These are phyloP conservation scores for Penicillium dipodomyicola DNA, from an alignment of 495 filamentous ascomycete genomes.

Conservation along the genomic window DNA sequence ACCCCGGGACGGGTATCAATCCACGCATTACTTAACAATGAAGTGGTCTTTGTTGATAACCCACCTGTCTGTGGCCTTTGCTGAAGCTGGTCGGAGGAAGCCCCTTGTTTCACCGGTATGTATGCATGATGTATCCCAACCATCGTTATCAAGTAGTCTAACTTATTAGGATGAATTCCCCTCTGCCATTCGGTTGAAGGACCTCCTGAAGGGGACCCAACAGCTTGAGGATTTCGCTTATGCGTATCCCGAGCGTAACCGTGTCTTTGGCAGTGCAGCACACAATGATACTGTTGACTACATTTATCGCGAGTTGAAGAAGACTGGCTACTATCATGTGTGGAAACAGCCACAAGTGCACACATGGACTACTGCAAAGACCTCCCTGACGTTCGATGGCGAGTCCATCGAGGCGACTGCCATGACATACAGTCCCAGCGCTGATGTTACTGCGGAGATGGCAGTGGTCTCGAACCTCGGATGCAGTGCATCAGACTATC, in stretches of 20 bases:
- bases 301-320: constrained; percentile 51
- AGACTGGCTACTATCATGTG: constrained; percentile 58
- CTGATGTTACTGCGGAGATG: constrained; percentile 44
- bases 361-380: constrained; percentile 32
- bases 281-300: constrained; percentile 66
- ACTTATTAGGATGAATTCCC: constrained; percentile 14
- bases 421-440: constrained; percentile 50
- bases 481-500: constrained; percentile 57
- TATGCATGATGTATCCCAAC: neutral
- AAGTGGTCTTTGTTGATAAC: constrained; percentile 14
- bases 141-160: neutral
- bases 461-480: constrained; percentile 54
- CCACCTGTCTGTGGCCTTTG: constrained; percentile 12
- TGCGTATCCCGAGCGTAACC: constrained; percentile 45
- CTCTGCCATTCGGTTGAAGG: constrained; percentile 22
- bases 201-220: constrained; percentile 39
- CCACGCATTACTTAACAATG: constrained; percentile 10
- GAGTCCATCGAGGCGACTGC: constrained; percentile 23
- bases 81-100: constrained; percentile 8
- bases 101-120: constrained; percentile 19
- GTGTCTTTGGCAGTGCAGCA: constrained; percentile 58
- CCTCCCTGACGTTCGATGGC: constrained; percentile 31
- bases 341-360: constrained; percentile 55
- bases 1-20: neutral
- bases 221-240: constrained; percentile 48